Evolutionary conservation across 2,329 filamentous ascomycete genomes (phyloP), one percentile per base, ranked within the genome.

Genomic region (Ambrosiella beaveri): DNA sequence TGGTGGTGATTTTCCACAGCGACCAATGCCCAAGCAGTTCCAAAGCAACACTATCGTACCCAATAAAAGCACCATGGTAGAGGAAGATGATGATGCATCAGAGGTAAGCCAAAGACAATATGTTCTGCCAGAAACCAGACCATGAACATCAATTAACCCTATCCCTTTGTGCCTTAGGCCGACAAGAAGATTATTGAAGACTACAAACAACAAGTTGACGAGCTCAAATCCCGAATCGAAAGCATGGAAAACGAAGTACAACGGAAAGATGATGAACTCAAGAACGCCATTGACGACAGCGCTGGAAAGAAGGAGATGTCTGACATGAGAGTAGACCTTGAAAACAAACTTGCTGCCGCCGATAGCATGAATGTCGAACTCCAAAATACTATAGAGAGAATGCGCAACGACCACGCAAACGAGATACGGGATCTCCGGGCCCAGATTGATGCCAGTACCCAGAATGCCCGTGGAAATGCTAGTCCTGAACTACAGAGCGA

Each of bases 41-140:
- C 90, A 95, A 67, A 91, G 86, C 67, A 97, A 95, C 67, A 97
- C 89, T 0, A 95, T 97, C 65, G 86, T 97, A 38, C 93, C 93
- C 0, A 97, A 96, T 68, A 98, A 97, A 72, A 95, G 91, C 65
- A 96, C 87, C 0, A 90, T 97, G 84, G 82, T 97, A 1, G 93
- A 98, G 69, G 93, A 97, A 67, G 90, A 95, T 63, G 89, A 95
- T 64, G 87, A 88, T 62, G 75, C 75, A 17, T 71, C 69, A 59
- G 73, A 75, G 66, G 73, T 75, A 63, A 60, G 69, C 65, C n/a
- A 40, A 8, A n/a, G 12, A n/a, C 8, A 50, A 50, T 15, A 49
- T 15, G 3, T 47, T 35, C 9, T 11, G 11, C 7, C 19, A 47
- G 8, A 17, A n/a, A n/a, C 15, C n/a, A 13, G 19, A 15, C 44